Evolutionary conservation across 2,329 filamentous ascomycete genomes (phyloP).

Genomic region (Aspergillus ruber): DNA sequence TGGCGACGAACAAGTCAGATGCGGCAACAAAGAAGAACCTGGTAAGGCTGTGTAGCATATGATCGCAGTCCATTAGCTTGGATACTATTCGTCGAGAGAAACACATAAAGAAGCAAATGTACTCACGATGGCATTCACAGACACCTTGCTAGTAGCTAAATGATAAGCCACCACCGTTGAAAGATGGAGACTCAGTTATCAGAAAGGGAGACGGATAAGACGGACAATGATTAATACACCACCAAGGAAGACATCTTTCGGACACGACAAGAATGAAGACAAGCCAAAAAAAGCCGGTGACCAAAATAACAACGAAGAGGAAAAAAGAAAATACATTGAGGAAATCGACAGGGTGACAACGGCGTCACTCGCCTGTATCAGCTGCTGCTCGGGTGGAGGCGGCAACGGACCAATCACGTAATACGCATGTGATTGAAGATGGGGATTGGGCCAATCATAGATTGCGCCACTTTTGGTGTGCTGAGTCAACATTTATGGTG

Average conservation of each 20-base stretch:
- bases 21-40: conserved; percentile 1
- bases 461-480: not conserved
- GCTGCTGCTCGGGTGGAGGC: conserved; percentile 8
- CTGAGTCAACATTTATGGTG: not conserved
- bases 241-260: not conserved
- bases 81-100: not conserved
- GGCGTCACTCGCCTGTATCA: conserved; percentile 20
- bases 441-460: conserved; percentile 5
- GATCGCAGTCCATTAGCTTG: conserved; percentile 8
- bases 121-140: not conserved
- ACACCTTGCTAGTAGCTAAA: not conserved
- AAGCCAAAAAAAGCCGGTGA: not conserved
- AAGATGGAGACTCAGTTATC: not conserved
- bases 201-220: not conserved
- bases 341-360: conserved; percentile 6
- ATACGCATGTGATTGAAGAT: conserved; percentile 11
- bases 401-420: conserved; percentile 12
- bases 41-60: conserved; percentile 5
- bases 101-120: not conserved
- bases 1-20: conserved; percentile 6
- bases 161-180: not conserved
- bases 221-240: not conserved
- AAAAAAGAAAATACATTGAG: conserved; percentile 5
- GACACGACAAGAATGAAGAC: not conserved
- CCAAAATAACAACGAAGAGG: not conserved